Evolutionary conservation across 2,329 filamentous ascomycete species (phyloP), one percentile per base, ranked within the genome.

Genomic region (Xylariaceae sp.): DNA sequence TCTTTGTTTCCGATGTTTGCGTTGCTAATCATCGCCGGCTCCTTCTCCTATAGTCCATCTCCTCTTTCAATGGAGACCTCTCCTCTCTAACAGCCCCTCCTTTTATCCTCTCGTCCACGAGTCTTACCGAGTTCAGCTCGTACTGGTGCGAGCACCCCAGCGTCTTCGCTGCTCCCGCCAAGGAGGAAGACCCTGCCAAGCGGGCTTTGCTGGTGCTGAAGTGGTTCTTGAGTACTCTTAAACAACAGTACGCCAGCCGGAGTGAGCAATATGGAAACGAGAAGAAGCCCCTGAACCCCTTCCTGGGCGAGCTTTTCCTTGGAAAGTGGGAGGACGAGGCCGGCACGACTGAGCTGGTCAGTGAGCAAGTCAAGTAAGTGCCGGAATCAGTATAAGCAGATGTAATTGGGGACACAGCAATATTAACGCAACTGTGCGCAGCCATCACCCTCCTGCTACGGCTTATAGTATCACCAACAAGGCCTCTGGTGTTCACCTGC

Each of bases 251-350:
- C 64, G 74, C 80, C 9, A 67, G 76, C 67, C 60, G 78, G 51
- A 72, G 77, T 53, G 74, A 75, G 35, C 76, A 78, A 6, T 73
- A 71, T 35, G 73, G 77, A 42, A 79, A 77, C 61, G 80, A 81
- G 69, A 79, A 79, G 68, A 82, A 82, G 64, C 80, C 80, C 1
- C 73, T 82, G 5, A 82, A 82, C 59, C 79, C 80, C 5, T 82
- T 82, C 54, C 71, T 82, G 0, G 80, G 80, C 13, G 80, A 82
- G 67, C 60, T 81, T 0, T 82, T 81, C 63, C 63, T 82, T 8
- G 68, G 66, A 1, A 70, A 71, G 49, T 72, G 71, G 64, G 67
- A 72, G 48, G 71, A 73, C 15, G 66, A 60, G 8, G 70, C 69
- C 37, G 71, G 71, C 57, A 71, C 65, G 13, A 73, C 71, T 10